phyloP scores from a whole-genome alignment of 192 early-diverging fungal species.

The Gryganskiella cystojenkinii region DNA sequence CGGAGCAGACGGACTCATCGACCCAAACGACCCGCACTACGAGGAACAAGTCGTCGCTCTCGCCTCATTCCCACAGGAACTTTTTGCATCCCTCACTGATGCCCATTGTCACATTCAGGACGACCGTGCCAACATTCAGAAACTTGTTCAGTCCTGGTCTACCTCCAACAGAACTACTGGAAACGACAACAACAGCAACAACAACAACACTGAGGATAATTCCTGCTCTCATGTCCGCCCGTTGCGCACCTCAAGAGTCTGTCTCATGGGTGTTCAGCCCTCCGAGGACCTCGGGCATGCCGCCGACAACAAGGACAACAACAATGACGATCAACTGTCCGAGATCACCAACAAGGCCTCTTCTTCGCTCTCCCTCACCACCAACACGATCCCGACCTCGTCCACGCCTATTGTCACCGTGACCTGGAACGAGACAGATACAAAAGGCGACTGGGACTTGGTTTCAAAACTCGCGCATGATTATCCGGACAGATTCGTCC shows the following conservation, averaged over 20 bases:
- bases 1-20: slow-evolving; percentile 18
- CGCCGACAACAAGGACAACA: background rate
- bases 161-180: background rate
- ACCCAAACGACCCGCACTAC: background rate
- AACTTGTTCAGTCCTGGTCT: slow-evolving; percentile 34
- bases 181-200: background rate
- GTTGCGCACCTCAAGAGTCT: slow-evolving; percentile 30
- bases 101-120: slow-evolving; percentile 58
- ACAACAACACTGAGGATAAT: too few species aligned
- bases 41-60: background rate
- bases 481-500: slow-evolving; percentile 47
- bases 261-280: slow-evolving; percentile 56
- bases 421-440: slow-evolving; percentile 42
- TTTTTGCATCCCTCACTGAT: slow-evolving; percentile 33
- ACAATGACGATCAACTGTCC: background rate
- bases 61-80: slow-evolving; percentile 13
- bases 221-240: background rate
- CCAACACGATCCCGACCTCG: background rate
- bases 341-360: background rate
- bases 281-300: slow-evolving; percentile 34
- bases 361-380: slow-evolving; percentile 19
- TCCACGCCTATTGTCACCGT: slow-evolving; percentile 33
- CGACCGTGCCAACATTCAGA: slow-evolving; percentile 40
- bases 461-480: slow-evolving; percentile 42
- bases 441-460: slow-evolving; percentile 53